A percentile compares a stretch with the other conserved stretches of the same genome.
These are phyloP conservation scores for Rubus parviflorus DNA, from an alignment of 306 rosid species.

Conservation along the genomic window DNA sequence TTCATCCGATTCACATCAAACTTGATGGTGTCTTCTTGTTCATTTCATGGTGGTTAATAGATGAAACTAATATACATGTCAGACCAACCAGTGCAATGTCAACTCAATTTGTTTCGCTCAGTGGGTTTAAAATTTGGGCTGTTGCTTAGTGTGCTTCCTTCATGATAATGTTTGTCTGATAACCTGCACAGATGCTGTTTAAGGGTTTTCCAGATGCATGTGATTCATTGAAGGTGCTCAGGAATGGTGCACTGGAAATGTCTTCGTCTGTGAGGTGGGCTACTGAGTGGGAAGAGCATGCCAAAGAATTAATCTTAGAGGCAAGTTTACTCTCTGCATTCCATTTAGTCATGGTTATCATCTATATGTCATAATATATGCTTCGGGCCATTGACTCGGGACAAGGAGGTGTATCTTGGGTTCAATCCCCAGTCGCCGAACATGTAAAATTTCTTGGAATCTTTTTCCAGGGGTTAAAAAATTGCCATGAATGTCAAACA, in stretches of 20 bases:
- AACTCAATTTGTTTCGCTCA: background rate
- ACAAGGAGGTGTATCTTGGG: background rate
- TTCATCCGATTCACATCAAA: background rate
- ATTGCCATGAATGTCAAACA: background rate
- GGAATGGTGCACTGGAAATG: slow-evolving; percentile 62
- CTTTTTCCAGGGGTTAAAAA: background rate
- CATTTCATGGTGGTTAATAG: slow-evolving; percentile 6
- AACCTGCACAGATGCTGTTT: slow-evolving; percentile 62
- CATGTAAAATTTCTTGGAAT: background rate
- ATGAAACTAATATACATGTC: background rate
- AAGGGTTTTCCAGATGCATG: slow-evolving; percentile 87
- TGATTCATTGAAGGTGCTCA: slow-evolving; percentile 53
- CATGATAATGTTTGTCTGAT: slow-evolving; percentile 21
- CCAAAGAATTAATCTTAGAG: slow-evolving; percentile 75
- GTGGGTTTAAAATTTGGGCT: background rate
- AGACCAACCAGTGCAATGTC: background rate
- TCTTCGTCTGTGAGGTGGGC: slow-evolving; percentile 74
- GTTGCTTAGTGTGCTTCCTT: background rate
- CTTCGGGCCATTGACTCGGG: background rate
- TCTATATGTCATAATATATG: background rate
- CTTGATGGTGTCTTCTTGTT: background rate
- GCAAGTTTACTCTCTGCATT: slow-evolving; percentile 38
- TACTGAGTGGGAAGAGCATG: slow-evolving; percentile 90
- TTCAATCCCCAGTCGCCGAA: background rate
- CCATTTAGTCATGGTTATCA: background rate